Evolutionary conservation across 2,329 filamentous ascomycete species (phyloP).

Genomic region (Albophoma yamanashiensis): DNA sequence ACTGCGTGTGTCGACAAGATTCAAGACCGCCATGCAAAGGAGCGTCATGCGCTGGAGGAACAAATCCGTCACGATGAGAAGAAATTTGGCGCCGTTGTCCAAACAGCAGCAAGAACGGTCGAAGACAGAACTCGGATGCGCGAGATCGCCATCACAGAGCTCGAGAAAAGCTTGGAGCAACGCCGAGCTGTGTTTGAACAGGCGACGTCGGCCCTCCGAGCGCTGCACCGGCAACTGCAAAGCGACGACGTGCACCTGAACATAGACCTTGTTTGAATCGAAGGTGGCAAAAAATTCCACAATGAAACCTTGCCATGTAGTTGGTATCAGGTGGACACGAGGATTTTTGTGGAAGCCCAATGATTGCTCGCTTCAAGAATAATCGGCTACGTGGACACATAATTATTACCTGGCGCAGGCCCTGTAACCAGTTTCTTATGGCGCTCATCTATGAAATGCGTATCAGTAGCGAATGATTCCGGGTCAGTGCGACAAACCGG

Average conservation of each 20-base stretch:
- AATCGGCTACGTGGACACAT: neutral
- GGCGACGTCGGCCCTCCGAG: conserved; percentile 9
- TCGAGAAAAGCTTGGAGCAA: conserved; percentile 5
- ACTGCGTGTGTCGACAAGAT: conserved; percentile 11
- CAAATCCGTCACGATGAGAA: conserved; percentile 8
- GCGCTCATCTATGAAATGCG: too few relatives aligned
- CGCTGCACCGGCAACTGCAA: conserved; percentile 9
- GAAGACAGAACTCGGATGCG: conserved; percentile 1
- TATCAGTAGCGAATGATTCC: too few relatives aligned
- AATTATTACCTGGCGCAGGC: neutral
- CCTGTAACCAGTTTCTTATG: neutral
- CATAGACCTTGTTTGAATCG: neutral
- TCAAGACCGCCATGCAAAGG: conserved; percentile 9
- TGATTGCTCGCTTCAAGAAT: neutral
- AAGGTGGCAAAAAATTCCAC: too few relatives aligned
- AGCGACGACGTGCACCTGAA: neutral
- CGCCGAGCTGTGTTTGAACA: conserved; percentile 9
- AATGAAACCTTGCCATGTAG: too few relatives aligned
- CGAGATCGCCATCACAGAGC: neutral
- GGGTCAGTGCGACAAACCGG: too few relatives aligned
- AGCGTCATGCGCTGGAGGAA: conserved; percentile 8
- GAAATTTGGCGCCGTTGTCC: conserved; percentile 7
- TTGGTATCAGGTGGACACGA: too few relatives aligned
- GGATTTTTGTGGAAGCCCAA: neutral
- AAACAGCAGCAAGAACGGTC: conserved; percentile 4